A percentile compares a stretch with the other conserved stretches of the same genome.
phyloP scores from a whole-genome alignment of 805 yeast species.

The Cyberlindnera mississippiensis region DNA sequence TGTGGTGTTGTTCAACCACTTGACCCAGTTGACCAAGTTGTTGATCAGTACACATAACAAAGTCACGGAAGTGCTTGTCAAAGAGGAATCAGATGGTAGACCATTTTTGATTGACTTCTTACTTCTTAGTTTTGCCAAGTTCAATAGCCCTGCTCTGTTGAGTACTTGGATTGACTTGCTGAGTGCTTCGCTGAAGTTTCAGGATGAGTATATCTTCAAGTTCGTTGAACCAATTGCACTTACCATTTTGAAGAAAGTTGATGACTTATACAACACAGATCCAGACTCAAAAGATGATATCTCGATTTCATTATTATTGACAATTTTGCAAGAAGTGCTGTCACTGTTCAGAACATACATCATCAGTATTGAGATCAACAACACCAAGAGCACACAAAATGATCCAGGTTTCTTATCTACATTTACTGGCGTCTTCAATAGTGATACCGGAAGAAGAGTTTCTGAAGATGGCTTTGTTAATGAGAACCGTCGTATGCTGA shows the following conservation, averaged over 20 bases:
- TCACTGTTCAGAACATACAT: constrained; percentile 34
- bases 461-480: constrained; percentile 5
- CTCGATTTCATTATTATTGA: constrained; percentile 41
- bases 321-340: constrained; percentile 66
- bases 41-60: constrained; percentile 17
- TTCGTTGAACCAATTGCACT: constrained; percentile 23
- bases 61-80: constrained; percentile 15
- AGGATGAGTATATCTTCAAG: constrained; percentile 25
- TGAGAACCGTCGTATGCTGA: constrained; percentile 19
- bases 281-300: constrained; percentile 35
- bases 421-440: constrained; percentile 75
- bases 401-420: constrained; percentile 50
- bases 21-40: constrained; percentile 21
- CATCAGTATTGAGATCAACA: constrained; percentile 49
- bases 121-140: constrained; percentile 20
- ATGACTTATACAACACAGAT: constrained; percentile 16
- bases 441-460: constrained; percentile 42
- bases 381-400: constrained; percentile 33
- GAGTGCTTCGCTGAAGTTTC: constrained; percentile 21
- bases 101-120: constrained; percentile 24
- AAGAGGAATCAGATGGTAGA: constrained; percentile 11
- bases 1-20: constrained; percentile 23
- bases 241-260: constrained; percentile 22
- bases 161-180: constrained; percentile 21
- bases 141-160: constrained; percentile 22